These are phyloP conservation scores for Colletotrichum zoysiae DNA, from an alignment of 2,329 filamentous ascomycete genomes.

Conservation along the genomic window DNA sequence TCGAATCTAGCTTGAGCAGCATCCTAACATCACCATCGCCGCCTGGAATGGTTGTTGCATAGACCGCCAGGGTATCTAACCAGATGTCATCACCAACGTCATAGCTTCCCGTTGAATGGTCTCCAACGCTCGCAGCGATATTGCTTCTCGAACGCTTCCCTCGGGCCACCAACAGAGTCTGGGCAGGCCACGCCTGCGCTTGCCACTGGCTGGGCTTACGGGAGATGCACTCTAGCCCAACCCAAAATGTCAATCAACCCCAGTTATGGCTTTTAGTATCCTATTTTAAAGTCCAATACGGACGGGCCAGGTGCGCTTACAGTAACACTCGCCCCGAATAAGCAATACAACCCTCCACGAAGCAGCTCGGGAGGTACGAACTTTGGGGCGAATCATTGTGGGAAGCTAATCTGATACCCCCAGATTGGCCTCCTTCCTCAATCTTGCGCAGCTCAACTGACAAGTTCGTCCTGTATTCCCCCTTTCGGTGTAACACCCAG, in stretches of 20 bases:
- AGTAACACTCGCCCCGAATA: conserved; percentile 4
- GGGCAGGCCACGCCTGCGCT: not conserved
- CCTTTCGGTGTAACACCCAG: conserved; percentile 18
- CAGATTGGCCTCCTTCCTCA: conserved; percentile 6
- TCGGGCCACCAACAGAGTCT: not conserved
- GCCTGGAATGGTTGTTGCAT: not conserved
- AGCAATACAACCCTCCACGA: conserved; percentile 26
- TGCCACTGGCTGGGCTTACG: not conserved
- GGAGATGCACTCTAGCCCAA: not conserved
- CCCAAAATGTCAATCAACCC: not conserved
- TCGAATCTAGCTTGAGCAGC: too few relatives aligned
- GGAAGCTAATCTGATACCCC: conserved; percentile 15
- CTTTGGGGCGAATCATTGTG: conserved; percentile 12
- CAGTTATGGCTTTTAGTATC: not conserved
- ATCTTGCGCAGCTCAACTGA: conserved; percentile 15
- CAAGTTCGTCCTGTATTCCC: not conserved
- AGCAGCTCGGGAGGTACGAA: conserved; percentile 16
- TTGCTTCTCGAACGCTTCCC: conserved; percentile 1
- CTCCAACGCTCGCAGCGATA: conserved; percentile 4
- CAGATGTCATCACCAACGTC: conserved; percentile 17
- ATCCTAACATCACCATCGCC: too few relatives aligned
- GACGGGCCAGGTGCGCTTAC: conserved; percentile 18
- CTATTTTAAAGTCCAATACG: conserved; percentile 13
- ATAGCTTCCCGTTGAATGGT: conserved; percentile 20
- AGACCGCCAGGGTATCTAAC: conserved; percentile 2